A percentile compares a stretch with the other conserved stretches of the same genome.
These are phyloP conservation scores for Colletotrichum somersetense DNA, from an alignment of 2,329 filamentous ascomycete species.

Conservation along the genomic window DNA sequence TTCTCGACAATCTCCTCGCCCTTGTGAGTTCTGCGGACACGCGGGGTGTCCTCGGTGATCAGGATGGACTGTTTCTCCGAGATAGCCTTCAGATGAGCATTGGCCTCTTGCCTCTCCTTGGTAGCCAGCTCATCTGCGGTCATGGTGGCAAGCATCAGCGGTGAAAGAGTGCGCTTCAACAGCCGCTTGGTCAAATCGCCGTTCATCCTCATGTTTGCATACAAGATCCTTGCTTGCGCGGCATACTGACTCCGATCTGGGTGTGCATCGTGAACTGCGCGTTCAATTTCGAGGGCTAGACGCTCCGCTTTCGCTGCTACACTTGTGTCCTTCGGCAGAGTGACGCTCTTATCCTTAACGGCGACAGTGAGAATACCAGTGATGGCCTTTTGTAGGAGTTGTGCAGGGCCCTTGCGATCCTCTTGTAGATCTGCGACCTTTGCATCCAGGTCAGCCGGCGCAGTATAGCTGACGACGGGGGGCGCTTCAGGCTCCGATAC, in stretches of 20 bases:
- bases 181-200: constrained; percentile 80
- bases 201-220: constrained; percentile 92
- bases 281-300: constrained; percentile 84
- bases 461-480: constrained; percentile 58
- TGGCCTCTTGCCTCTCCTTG: constrained; percentile 85
- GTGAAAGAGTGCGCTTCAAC: constrained; percentile 77
- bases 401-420: constrained; percentile 76
- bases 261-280: constrained; percentile 72
- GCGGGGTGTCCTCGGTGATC: constrained; percentile 79
- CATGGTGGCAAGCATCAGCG: constrained; percentile 88
- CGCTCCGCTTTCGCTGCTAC: constrained; percentile 75
- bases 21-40: constrained; percentile 92
- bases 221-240: constrained; percentile 79
- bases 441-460: constrained; percentile 65
- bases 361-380: constrained; percentile 73
- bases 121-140: constrained; percentile 90
- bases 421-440: constrained; percentile 70
- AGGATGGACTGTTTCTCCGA: constrained; percentile 88
- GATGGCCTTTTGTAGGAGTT: constrained; percentile 78
- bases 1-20: constrained; percentile 91
- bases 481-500: constrained; percentile 63
- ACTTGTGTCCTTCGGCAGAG: constrained; percentile 72
- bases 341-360: constrained; percentile 74
- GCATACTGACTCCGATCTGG: constrained; percentile 65
- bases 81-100: constrained; percentile 80